Evolutionary conservation across 2,329 filamentous ascomycete species (phyloP), one percentile per base, ranked within the genome.

Genomic region (Colletotrichum somersetense): DNA sequence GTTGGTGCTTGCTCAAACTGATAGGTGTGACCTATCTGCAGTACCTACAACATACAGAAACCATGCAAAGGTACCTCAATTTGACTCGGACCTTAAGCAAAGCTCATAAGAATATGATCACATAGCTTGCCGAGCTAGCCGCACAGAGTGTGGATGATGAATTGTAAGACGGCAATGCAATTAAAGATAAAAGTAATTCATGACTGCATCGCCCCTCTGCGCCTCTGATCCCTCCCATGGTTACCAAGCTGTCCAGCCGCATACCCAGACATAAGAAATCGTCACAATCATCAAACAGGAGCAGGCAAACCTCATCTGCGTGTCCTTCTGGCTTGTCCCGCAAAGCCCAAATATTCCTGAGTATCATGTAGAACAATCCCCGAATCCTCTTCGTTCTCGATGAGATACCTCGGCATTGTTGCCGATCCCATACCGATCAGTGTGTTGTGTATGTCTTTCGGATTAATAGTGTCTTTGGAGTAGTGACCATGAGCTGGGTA

Each of bases 381-480:
- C 1, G 70, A 46, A 3, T 72, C 70, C 5, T 72, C 70, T 23
- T 72, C 70, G 2, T 48, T 65, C 14, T 70, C 66, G 10, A 72
- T 40, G 6, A 72, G 23, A 38, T 72, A 72, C 4, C 70, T 59
- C 59, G 70, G 70, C 48, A 72, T 33, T 4, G 70, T 40, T 20
- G 66, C 70, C 2, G 70, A 65, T 20, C 70, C 70, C 59, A 72
- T 35, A 1, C 70, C 70, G 20, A 72, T 61, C 23, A 72, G 40
- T 46, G 70, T 70, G 23, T 70, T 72, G 16, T 72, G 70, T 26
- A 72, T 65, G 5, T 72, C 70, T 20, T 72, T 72, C 14, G 70
- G 70, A 38, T 72, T 72, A 23, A 72, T 72, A 8, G 70, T 72
- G 23, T 72, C 61, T 35, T 65, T 72, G 23, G 53, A 26, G 5